These are phyloP conservation scores for Entomortierella chlamydospora DNA, from an alignment of 192 early-diverging fungal species.

Conservation along the genomic window DNA sequence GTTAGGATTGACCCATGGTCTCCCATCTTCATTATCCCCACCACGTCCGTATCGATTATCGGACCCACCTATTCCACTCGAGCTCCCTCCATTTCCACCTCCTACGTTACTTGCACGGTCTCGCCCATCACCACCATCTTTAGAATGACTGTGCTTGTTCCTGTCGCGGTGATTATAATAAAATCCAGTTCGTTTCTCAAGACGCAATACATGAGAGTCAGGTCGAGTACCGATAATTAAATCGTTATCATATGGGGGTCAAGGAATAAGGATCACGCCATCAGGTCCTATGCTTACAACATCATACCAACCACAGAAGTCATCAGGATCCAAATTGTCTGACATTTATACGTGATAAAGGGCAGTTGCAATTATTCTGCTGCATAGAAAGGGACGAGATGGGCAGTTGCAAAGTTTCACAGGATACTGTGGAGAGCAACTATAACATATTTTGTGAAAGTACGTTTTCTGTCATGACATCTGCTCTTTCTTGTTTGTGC, in stretches of 20 bases:
- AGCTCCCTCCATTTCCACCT: neutral
- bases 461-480: no score
- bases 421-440: no score
- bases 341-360: no score
- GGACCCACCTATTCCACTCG: neutral
- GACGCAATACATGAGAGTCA: neutral
- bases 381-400: no score
- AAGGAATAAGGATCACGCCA: constrained; percentile 26
- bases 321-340: constrained; percentile 10
- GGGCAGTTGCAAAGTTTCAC: no score
- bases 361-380: no score
- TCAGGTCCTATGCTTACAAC: constrained; percentile 49
- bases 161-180: constrained; percentile 14
- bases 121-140: neutral
- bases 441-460: no score
- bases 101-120: neutral
- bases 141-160: constrained; percentile 10
- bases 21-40: constrained; percentile 17
- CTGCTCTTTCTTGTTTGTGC: no score
- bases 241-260: constrained; percentile 39
- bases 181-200: neutral
- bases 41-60: constrained; percentile 22
- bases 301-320: constrained; percentile 43
- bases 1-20: neutral
- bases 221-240: constrained; percentile 7